These are phyloP conservation scores for Thalassiosira delicatula DNA, from an alignment of 352 stramenopile species.

Conservation along the genomic window DNA sequence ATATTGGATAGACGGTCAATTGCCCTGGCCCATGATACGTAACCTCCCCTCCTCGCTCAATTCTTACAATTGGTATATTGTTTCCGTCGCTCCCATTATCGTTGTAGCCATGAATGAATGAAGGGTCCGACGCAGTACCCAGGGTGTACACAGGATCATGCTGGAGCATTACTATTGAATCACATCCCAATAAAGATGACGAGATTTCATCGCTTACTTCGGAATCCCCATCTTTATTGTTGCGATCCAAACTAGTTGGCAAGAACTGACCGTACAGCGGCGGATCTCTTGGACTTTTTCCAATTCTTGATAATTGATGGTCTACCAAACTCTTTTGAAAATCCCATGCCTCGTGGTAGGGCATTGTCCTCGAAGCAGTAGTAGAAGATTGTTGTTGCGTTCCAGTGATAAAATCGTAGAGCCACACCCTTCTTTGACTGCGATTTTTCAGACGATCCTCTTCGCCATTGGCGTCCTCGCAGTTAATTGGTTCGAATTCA, in stretches of 20 bases:
- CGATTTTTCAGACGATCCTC: slow-evolving; percentile 28
- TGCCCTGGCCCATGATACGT: too few species aligned
- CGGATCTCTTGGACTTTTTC: slow-evolving; percentile 57
- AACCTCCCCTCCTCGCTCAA: too few species aligned
- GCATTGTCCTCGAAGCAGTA: slow-evolving; percentile 33
- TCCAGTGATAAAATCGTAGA: slow-evolving; percentile 59
- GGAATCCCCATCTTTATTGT: too few species aligned
- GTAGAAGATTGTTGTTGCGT: slow-evolving; percentile 19
- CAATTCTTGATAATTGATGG: slow-evolving; percentile 62
- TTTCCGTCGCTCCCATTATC: slow-evolving; percentile 7
- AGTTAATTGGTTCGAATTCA: slow-evolving; percentile 68
- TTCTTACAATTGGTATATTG: slow-evolving; percentile 86
- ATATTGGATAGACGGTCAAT: too few species aligned
- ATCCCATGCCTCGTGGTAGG: slow-evolving; percentile 69
- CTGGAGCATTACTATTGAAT: slow-evolving; percentile 89
- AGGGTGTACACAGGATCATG: slow-evolving; percentile 96
- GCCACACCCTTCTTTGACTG: slow-evolving; percentile 41
- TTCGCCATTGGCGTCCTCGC: slow-evolving; percentile 10
- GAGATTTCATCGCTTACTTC: not conserved
- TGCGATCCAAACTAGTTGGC: slow-evolving; percentile 22
- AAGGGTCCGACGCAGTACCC: slow-evolving; percentile 80
- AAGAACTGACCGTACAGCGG: slow-evolving; percentile 60
- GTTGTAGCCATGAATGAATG: slow-evolving; percentile 64
- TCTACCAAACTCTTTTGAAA: slow-evolving; percentile 69
- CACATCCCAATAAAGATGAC: slow-evolving; percentile 49